Evolutionary conservation across 2,329 filamentous ascomycete species (phyloP), one percentile per base, ranked within the genome.

Genomic region (Capronia coronata): DNA sequence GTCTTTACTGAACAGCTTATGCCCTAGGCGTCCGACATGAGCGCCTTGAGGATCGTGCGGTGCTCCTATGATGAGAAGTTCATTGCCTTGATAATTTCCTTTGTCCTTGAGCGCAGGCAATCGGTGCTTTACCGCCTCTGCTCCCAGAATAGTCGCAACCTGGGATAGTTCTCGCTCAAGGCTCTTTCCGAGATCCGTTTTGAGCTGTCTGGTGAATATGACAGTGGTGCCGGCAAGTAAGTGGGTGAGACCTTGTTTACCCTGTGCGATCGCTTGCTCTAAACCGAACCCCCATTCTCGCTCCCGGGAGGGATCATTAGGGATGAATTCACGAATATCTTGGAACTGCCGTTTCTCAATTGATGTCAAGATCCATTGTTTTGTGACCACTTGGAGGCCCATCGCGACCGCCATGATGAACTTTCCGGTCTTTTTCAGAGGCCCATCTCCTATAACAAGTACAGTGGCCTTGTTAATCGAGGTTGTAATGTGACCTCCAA

Each of bases 381-480:
- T 71, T 1, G 68, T 71, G 2, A 76, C 68, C 23, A 77, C 68
- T 2, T 64, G 62, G 41, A 71, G 68, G 9, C 71, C 71, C 1
- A 66, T 58, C 9, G 68, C 65, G 5, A 76, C 61, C 2, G 69
- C 64, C 13, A 68, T 63, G 3, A 76, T 61, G 2, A 76, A 61
- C 48, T 76, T 76, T 13, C 65, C 60, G 1, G 72, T 73, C 40
- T 68, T 71, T 25, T 63, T 62, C 2, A 76, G 56, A 10, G 63
- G 57, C 6, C 65, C 64, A 21, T 66, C 57, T 23, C 64, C 64
- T 2, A 74, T 64, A 51, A 73, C 63, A 7, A 65, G 42, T 18
- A 63, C 37, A n/a, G 55, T 60, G 19, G 57, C 50, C 3, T 54
- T 27, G n/a, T 23, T 39, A 16, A 58, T 51, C 8, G 34, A 32